Percentiles rank a stretch among this genome's conserved stretches.
These are phyloP conservation scores for Rhizopogon salebrosus DNA, from an alignment of 768 basidiomycete species.

Conservation along the genomic window DNA sequence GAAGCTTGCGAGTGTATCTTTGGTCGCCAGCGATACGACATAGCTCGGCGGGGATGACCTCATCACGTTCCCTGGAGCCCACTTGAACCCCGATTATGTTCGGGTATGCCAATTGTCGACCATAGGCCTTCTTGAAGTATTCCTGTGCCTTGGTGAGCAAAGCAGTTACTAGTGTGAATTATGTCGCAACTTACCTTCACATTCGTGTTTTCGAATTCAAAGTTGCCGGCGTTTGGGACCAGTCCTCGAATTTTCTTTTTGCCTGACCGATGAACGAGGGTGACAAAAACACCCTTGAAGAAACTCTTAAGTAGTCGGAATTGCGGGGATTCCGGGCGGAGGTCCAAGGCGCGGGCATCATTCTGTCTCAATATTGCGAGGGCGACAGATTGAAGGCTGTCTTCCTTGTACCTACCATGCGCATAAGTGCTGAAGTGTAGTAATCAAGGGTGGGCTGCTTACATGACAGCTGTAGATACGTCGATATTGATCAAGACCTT, in stretches of 20 bases:
- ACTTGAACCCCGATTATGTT: conserved; percentile 33
- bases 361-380: conserved; percentile 21
- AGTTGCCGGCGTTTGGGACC: conserved; percentile 33
- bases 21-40: conserved; percentile 44
- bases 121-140: conserved; percentile 33
- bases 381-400: conserved; percentile 23
- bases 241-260: conserved; percentile 33
- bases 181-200: conserved; percentile 31
- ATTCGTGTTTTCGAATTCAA: conserved; percentile 35
- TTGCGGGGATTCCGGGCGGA: conserved; percentile 14
- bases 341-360: conserved; percentile 25
- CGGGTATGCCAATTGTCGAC: conserved; percentile 28
- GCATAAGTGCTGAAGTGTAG: neutral
- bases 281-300: conserved; percentile 32
- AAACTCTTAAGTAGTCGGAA: conserved; percentile 33
- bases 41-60: conserved; percentile 47
- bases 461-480: conserved; percentile 42
- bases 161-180: neutral
- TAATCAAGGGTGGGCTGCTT: conserved; percentile 3
- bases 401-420: conserved; percentile 21
- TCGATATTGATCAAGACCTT: conserved; percentile 43
- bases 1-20: conserved; percentile 41
- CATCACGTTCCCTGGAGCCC: conserved; percentile 21
- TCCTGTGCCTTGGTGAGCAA: conserved; percentile 27
- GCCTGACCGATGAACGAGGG: conserved; percentile 18